Conservation (phyloP, 805 yeast species). For the Candida sithepensis region DNA sequence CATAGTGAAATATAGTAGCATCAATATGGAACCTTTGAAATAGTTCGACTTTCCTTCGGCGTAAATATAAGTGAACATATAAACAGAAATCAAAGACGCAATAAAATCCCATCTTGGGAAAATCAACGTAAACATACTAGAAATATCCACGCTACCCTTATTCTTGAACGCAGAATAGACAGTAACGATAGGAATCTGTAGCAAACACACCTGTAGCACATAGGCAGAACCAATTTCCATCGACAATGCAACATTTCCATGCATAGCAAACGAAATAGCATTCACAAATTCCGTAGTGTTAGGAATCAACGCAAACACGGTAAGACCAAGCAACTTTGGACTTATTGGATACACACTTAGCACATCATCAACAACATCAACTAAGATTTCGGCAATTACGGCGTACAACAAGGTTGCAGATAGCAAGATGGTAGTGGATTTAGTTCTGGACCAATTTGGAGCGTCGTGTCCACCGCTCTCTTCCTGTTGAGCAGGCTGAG, state of each 20-base stretch:
- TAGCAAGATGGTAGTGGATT: slow-evolving; percentile 77
- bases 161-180: slow-evolving; percentile 59
- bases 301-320: slow-evolving; percentile 94
- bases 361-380: slow-evolving; percentile 88
- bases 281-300: slow-evolving; percentile 95
- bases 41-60: slow-evolving; percentile 97
- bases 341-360: slow-evolving; percentile 72
- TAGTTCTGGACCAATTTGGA: slow-evolving; percentile 91
- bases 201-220: slow-evolving; percentile 89
- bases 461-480: slow-evolving; percentile 83
- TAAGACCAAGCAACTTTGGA: slow-evolving; percentile 88
- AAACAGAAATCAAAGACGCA: slow-evolving; percentile 80
- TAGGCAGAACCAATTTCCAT: slow-evolving; percentile 99
- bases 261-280: slow-evolving; percentile 93
- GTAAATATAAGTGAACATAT: slow-evolving; percentile 86
- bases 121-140: slow-evolving; percentile 67
- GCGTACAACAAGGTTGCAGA: slow-evolving; percentile 88
- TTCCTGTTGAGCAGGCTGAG: slow-evolving; percentile 16
- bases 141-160: slow-evolving; percentile 28
- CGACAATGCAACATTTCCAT: slow-evolving; percentile 93
- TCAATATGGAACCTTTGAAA: slow-evolving; percentile 88
- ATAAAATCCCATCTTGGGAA: slow-evolving; percentile 96
- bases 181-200: slow-evolving; percentile 90
- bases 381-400: slow-evolving; percentile 88
- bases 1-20: slow-evolving; percentile 72